Percentiles rank a stretch among this genome's conserved stretches.
phyloP scores from a whole-genome alignment of 2,329 filamentous ascomycete genomes.

The Diatrype stigma region DNA sequence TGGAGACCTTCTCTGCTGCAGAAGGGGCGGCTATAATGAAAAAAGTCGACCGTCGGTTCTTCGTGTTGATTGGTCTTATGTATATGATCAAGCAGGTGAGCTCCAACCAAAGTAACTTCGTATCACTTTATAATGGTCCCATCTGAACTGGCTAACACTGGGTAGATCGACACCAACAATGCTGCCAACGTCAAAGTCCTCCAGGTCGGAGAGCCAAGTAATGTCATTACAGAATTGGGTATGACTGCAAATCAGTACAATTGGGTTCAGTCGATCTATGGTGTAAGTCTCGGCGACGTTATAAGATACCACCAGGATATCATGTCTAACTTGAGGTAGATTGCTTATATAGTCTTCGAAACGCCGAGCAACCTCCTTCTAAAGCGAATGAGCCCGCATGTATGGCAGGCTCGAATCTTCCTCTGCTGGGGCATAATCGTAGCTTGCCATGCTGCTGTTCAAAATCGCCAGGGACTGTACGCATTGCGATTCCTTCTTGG shows the following conservation, averaged over 20 bases:
- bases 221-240: constrained; percentile 33
- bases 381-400: constrained; percentile 30
- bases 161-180: constrained; percentile 34
- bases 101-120: neutral
- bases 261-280: constrained; percentile 36
- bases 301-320: neutral
- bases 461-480: constrained; percentile 33
- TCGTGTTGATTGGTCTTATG: constrained; percentile 35
- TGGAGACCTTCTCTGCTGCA: constrained; percentile 33
- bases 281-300: constrained; percentile 20
- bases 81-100: constrained; percentile 38
- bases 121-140: neutral
- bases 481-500: constrained; percentile 37
- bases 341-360: constrained; percentile 37
- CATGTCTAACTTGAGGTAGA: constrained; percentile 15
- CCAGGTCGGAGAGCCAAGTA: constrained; percentile 33
- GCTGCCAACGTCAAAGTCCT: constrained; percentile 38
- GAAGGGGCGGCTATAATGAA: constrained; percentile 35
- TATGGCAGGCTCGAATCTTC: constrained; percentile 34
- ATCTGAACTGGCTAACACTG: constrained; percentile 2
- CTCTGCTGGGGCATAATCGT: constrained; percentile 34
- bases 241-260: constrained; percentile 39
- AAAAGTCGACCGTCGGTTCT: constrained; percentile 35
- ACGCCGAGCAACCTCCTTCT: constrained; percentile 34
- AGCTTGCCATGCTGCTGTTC: constrained; percentile 34